Conservation (phyloP, 306 rosid genomes). For the Alnus glutinosa region DNA sequence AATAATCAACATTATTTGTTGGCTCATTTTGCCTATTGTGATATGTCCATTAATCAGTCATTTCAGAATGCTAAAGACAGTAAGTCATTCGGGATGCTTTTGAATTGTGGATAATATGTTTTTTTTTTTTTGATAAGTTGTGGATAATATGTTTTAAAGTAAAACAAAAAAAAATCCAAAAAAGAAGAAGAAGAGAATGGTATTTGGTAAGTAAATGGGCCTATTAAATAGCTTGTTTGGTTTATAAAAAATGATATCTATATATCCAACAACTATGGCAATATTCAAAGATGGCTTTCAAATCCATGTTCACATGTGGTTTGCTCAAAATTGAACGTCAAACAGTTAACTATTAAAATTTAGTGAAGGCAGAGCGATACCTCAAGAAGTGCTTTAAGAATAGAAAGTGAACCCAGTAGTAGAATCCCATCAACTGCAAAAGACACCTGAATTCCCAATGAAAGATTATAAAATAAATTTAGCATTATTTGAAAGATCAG, state of each 20-base stretch:
- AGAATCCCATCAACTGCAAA: conserved; percentile 77
- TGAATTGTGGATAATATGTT: too few relatives aligned
- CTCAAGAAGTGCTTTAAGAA: conserved; percentile 79
- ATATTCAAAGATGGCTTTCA: neutral
- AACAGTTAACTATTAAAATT: neutral
- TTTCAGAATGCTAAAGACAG: neutral
- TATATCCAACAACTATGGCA: neutral
- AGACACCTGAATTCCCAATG: conserved; percentile 57
- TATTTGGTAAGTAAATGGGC: neutral
- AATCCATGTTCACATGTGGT: neutral
- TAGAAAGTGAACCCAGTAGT: conserved; percentile 67
- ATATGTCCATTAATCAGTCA: neutral
- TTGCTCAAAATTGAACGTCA: neutral
- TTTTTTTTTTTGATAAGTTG: too few relatives aligned
- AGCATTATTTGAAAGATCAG: conserved; percentile 1
- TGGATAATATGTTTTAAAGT: too few relatives aligned
- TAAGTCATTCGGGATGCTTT: too few relatives aligned
- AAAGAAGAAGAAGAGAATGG: neutral
- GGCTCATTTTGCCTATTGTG: neutral
- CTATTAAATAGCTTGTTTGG: neutral
- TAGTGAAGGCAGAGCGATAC: conserved; percentile 31
- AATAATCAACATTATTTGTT: conserved; percentile 1
- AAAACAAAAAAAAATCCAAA: neutral
- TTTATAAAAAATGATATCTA: neutral
- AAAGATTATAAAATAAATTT: conserved; percentile 2